phyloP scores from a whole-genome alignment of 768 basidiomycete species.

The Gymnopilus junonius region DNA sequence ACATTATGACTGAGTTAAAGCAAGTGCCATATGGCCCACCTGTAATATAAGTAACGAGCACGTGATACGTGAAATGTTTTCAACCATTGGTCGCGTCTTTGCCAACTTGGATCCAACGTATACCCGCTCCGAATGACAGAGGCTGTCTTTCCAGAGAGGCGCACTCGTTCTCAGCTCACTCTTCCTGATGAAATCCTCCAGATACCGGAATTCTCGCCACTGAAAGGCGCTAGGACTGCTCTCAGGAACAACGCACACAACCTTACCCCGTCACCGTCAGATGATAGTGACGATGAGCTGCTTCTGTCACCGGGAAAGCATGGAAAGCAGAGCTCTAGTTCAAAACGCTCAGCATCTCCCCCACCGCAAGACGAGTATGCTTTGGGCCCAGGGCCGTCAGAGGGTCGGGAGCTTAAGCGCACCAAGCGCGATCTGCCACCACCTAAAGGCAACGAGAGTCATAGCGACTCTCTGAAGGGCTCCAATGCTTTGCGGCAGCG shows the following conservation, averaged over 20 bases:
- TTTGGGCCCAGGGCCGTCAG: constrained; percentile 24
- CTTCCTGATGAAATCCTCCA: constrained; percentile 51
- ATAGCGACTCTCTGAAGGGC: constrained; percentile 17
- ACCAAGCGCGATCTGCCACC: constrained; percentile 32
- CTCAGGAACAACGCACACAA: constrained; percentile 30
- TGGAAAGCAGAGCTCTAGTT: constrained; percentile 20
- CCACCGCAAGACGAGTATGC: constrained; percentile 34
- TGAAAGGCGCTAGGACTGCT: constrained; percentile 54
- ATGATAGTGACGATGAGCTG: constrained; percentile 51
- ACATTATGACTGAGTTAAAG: too few relatives aligned
- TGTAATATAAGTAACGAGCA: too few relatives aligned
- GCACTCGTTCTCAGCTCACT: constrained; percentile 57
- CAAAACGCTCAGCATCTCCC: constrained; percentile 48
- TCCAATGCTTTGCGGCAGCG: constrained; percentile 3
- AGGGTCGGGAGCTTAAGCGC: constrained; percentile 40
- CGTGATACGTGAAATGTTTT: constrained; percentile 36
- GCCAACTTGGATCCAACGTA: constrained; percentile 3
- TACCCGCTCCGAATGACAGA: constrained; percentile 26
- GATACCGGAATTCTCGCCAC: constrained; percentile 51
- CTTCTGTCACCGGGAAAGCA: constrained; percentile 47
- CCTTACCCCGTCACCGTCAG: constrained; percentile 18
- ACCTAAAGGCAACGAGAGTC: constrained; percentile 14
- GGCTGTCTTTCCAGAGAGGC: constrained; percentile 34
- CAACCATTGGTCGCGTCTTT: constrained; percentile 26
- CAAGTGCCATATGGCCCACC: too few relatives aligned